phyloP scores from a whole-genome alignment of 225 moss, liverwort and hornwort genomes.

The Polytrichum commune region DNA sequence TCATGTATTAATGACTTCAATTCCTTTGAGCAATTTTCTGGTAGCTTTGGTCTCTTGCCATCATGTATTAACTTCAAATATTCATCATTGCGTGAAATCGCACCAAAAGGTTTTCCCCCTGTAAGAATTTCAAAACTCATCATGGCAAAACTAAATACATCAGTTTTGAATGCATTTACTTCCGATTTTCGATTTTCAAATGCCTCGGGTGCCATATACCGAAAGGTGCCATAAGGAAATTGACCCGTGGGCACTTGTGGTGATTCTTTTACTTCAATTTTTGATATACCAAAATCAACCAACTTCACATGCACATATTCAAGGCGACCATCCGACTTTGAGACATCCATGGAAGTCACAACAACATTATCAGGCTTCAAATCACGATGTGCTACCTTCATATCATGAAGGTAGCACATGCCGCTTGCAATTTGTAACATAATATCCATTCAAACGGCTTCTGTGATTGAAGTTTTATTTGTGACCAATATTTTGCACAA shows the following conservation, averaged over 20 bases:
- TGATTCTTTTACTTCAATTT: background rate
- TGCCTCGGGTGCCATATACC: background rate
- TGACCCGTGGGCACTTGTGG: background rate
- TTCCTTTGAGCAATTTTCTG: background rate
- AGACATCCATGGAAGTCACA: background rate
- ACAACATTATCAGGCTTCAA: constrained; percentile 8
- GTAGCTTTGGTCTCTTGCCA: background rate
- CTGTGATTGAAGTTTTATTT: background rate
- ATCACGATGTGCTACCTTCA: constrained; percentile 9
- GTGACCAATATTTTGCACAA: background rate
- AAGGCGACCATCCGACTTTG: background rate
- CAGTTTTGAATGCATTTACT: background rate
- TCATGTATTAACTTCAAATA: background rate
- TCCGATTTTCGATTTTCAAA: background rate
- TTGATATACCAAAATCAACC: constrained; percentile 3
- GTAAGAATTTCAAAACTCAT: background rate
- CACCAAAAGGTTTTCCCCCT: background rate
- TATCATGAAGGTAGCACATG: constrained; percentile 10
- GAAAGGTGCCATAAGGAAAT: background rate
- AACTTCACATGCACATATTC: constrained; percentile 1
- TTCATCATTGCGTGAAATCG: background rate
- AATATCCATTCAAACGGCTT: background rate
- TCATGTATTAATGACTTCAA: background rate
- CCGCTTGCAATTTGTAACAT: constrained; percentile 2
- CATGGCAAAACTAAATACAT: background rate